Evolutionary conservation across 164 flowering plant genomes (phyloP).

Genomic region (Sedum album): DNA sequence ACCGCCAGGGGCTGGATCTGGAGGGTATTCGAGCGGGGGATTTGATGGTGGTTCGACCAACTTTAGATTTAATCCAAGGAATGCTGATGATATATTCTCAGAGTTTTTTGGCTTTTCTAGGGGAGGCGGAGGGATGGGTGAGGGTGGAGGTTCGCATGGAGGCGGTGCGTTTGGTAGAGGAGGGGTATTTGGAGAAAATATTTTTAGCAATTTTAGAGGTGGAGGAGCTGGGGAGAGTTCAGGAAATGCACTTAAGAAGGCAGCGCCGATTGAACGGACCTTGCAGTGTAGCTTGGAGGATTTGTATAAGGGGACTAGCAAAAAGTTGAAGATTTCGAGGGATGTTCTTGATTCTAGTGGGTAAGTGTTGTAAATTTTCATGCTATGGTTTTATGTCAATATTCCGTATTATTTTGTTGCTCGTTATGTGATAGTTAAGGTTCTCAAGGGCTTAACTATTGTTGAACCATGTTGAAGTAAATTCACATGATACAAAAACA

Average conservation of each 20-base stretch:
- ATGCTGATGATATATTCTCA: conserved; percentile 76
- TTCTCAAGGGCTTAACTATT: background rate
- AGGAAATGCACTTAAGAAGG: conserved; percentile 34
- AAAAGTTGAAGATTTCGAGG: conserved; percentile 95
- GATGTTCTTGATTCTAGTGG: conserved; percentile 67
- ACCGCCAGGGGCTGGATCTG: conserved; percentile 56
- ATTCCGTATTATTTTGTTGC: background rate
- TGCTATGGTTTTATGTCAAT: background rate
- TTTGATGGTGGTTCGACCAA: conserved; percentile 28
- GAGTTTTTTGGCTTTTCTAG: conserved; percentile 75
- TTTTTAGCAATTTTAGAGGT: conserved; percentile 38
- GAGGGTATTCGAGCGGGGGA: conserved; percentile 29
- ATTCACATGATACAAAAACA: background rate
- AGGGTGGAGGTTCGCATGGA: conserved; percentile 29
- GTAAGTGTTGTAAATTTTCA: conserved; percentile 31
- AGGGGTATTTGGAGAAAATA: conserved; percentile 52
- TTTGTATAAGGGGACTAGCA: conserved; percentile 82
- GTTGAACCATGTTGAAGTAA: background rate
- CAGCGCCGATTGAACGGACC: conserved; percentile 48
- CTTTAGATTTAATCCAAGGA: conserved; percentile 72
- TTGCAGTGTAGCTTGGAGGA: conserved; percentile 85
- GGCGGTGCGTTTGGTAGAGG: conserved; percentile 39
- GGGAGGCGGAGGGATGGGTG: conserved; percentile 69
- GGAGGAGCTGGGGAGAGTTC: conserved; percentile 46
- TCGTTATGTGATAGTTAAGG: background rate